Conservation (phyloP, 2,329 filamentous ascomycete genomes). For the Colletotrichum sp. region DNA sequence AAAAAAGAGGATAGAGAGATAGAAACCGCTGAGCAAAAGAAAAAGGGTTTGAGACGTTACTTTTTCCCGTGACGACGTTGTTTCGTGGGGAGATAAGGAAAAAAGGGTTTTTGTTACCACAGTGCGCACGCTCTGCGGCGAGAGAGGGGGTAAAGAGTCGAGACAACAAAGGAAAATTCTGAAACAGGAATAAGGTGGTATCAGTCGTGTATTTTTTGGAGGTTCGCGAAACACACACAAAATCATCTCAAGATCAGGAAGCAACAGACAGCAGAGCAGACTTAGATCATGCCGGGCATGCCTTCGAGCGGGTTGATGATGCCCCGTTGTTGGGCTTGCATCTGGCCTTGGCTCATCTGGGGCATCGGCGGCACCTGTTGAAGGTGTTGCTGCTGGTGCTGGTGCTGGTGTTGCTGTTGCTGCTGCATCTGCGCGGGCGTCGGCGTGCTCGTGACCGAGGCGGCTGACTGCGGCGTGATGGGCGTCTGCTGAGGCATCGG, state of each 20-base stretch:
- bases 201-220: slow-evolving; percentile 9
- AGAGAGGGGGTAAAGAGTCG: background rate
- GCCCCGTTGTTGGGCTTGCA: background rate
- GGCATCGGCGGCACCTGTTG: slow-evolving; percentile 26
- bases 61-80: slow-evolving; percentile 12
- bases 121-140: slow-evolving; percentile 19
- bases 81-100: background rate
- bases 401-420: slow-evolving; percentile 28
- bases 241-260: background rate
- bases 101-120: background rate
- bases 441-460: slow-evolving; percentile 43
- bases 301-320: slow-evolving; percentile 17
- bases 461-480: slow-evolving; percentile 47
- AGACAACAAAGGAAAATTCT: slow-evolving; percentile 14
- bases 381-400: slow-evolving; percentile 27
- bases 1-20: background rate
- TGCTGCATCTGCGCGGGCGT: slow-evolving; percentile 34
- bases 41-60: background rate
- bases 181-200: slow-evolving; percentile 9
- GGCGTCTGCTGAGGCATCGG: slow-evolving; percentile 24
- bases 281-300: slow-evolving; percentile 23
- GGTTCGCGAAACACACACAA: background rate
- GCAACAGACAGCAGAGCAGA: background rate
- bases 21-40: background rate
- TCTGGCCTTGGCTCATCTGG: slow-evolving; percentile 20